Evolutionary conservation across 176 grass and related monocot species (phyloP), one percentile per base, ranked within the genome.

Genomic region (Phragmites australis): DNA sequence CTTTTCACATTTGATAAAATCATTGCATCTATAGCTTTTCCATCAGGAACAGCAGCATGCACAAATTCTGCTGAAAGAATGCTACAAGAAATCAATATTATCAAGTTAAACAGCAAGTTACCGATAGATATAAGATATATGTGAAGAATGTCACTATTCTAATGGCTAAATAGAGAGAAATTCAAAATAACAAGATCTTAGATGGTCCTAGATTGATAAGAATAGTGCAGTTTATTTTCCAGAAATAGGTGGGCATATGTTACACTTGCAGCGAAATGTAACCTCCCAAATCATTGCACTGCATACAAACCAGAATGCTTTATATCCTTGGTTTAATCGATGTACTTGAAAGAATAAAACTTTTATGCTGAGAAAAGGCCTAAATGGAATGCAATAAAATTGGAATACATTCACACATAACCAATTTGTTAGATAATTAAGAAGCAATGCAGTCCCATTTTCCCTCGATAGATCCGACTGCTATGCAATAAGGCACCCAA

Each of bases 1-100:
- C 78, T 90, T 86, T 90, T 93, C 29, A 88, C 76, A 64, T 84
- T 92, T 76, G 87, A 87, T 82, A 88, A 85, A 83, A 95, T 87
- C 82, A 93, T 86, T 37, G 89, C 86, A 72, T 95, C 90, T 61
- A 95, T 67, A 83, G 76, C 63, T 87, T 89, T 95, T 69, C 78
- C 84, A 90, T 99, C 93, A 82, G 88, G 92, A 87, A 99, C 84
- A 80, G 96, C 92, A 75, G 90, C 91, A 22, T 85, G 90, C 69
- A 99, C 81, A 91, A 99, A 99, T 82, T 99, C 96, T 91, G 92
- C 96, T 93, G 92, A 92, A 83, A 99, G 96, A 95, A 99, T 99
- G 92, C 96, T 99, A 91, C 96, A 99, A 93, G 50, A 83, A 83
- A 94, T 89, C 75, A 92, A 94, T 88, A 91, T 80, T 68, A 79